phyloP scores from a whole-genome alignment of 768 basidiomycete genomes.

The Amanita thiersii region DNA sequence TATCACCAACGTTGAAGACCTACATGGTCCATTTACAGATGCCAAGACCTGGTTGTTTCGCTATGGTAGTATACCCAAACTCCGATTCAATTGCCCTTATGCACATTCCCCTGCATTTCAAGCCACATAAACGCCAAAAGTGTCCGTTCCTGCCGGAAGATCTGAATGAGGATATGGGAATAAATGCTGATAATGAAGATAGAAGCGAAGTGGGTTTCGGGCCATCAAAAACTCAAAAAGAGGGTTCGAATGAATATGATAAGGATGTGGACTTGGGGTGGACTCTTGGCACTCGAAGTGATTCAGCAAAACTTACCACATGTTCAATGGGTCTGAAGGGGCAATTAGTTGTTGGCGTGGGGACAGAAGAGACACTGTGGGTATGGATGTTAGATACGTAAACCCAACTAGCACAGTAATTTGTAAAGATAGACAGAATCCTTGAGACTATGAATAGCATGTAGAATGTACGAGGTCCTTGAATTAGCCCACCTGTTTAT shows the following conservation, averaged over 20 bases:
- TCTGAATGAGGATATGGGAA: neutral
- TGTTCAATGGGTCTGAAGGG: slow-evolving; percentile 38
- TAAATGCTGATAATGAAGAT: neutral
- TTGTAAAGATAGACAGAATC: neutral
- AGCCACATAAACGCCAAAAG: neutral
- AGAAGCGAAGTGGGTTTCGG: neutral
- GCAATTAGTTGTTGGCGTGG: slow-evolving; percentile 29
- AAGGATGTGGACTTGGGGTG: neutral
- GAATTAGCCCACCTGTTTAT: neutral
- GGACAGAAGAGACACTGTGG: slow-evolving; percentile 31
- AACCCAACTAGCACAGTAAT: slow-evolving; percentile 1
- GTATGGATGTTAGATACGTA: slow-evolving; percentile 23
- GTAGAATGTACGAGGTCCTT: no score
- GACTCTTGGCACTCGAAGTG: slow-evolving; percentile 6
- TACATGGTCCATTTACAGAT: neutral
- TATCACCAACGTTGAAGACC: slow-evolving; percentile 1
- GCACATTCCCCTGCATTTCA: slow-evolving; percentile 1
- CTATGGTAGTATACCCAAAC: neutral
- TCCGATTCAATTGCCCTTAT: neutral
- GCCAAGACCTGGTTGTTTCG: neutral
- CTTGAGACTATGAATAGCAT: no score
- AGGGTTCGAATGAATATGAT: neutral
- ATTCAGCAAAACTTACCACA: slow-evolving; percentile 23
- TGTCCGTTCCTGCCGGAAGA: neutral
- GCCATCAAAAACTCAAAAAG: neutral